Evolutionary conservation across 2,329 filamentous ascomycete genomes (phyloP).

Genomic region (Hypoxylon sp.): DNA sequence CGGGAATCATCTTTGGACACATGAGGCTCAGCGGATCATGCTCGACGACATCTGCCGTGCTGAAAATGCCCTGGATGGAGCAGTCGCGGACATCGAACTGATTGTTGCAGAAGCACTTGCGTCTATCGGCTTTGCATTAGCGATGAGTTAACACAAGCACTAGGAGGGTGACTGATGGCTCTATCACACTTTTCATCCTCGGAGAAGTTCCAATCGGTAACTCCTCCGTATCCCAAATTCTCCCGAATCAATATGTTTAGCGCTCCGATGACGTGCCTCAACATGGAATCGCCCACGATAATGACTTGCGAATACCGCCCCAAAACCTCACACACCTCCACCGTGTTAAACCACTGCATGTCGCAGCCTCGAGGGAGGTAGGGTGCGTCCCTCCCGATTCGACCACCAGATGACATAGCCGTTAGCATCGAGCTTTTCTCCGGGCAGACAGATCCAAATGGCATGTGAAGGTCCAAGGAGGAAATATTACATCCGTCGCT

Average conservation of each 20-base stretch:
- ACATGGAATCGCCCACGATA: conserved; percentile 63
- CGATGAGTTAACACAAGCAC: not conserved
- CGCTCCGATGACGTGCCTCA: conserved; percentile 62
- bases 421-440: conserved; percentile 55
- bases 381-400: conserved; percentile 60
- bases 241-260: conserved; percentile 61
- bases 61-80: conserved; percentile 63
- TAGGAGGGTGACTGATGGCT: not conserved
- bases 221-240: conserved; percentile 62
- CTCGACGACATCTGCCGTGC: conserved; percentile 59
- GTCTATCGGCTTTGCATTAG: conserved; percentile 47
- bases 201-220: conserved; percentile 64
- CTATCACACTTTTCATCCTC: conserved; percentile 55
- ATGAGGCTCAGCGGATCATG: conserved; percentile 59
- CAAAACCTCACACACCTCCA: conserved; percentile 61
- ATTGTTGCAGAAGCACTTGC: conserved; percentile 62
- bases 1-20: conserved; percentile 54
- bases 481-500: conserved; percentile 58
- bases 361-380: conserved; percentile 61
- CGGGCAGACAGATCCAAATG: conserved; percentile 52
- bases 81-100: conserved; percentile 64
- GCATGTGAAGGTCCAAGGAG: conserved; percentile 59
- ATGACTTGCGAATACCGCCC: conserved; percentile 61
- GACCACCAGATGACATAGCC: conserved; percentile 60
- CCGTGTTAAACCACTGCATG: conserved; percentile 62